phyloP scores from a whole-genome alignment of 2,329 filamentous ascomycete genomes.

The Colletotrichum chlorophyti region DNA sequence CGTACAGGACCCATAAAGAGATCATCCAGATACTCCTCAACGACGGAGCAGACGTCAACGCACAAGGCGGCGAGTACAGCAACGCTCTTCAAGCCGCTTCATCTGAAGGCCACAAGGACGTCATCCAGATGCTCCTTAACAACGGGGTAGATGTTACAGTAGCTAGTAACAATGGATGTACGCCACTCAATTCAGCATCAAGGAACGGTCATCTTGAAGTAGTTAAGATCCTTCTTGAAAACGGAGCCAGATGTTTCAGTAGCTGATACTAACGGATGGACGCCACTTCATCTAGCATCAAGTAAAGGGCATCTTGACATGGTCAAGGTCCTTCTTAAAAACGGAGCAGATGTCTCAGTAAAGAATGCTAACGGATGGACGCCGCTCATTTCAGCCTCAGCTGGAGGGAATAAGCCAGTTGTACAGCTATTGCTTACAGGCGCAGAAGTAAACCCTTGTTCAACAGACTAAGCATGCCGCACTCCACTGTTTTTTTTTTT shows the following conservation, averaged over 20 bases:
- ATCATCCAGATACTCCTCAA: constrained; percentile 5
- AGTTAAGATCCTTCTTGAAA: not conserved
- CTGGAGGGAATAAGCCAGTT: not conserved
- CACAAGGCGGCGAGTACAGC: constrained; percentile 24
- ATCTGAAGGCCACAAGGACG: not conserved
- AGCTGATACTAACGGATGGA: not conserved
- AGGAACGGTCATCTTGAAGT: not conserved
- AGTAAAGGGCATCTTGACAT: not conserved
- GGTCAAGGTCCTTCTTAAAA: not conserved
- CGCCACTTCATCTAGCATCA: not conserved
- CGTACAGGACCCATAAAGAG: not conserved
- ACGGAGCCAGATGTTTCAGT: not conserved
- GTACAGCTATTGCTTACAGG: not conserved
- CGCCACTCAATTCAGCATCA: not conserved
- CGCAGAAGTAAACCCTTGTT: not conserved
- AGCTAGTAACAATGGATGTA: not conserved
- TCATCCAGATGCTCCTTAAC: not conserved
- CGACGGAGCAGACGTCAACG: constrained; percentile 19
- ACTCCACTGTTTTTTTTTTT: not conserved
- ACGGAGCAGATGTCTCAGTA: not conserved
- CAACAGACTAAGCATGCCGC: not conserved
- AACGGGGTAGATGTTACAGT: not conserved
- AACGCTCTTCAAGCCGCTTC: not conserved
- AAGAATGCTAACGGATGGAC: not conserved
- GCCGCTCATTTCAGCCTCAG: not conserved